Conservation (phyloP, 2,329 filamentous ascomycete species). For the Colletotrichum kahawae region DNA sequence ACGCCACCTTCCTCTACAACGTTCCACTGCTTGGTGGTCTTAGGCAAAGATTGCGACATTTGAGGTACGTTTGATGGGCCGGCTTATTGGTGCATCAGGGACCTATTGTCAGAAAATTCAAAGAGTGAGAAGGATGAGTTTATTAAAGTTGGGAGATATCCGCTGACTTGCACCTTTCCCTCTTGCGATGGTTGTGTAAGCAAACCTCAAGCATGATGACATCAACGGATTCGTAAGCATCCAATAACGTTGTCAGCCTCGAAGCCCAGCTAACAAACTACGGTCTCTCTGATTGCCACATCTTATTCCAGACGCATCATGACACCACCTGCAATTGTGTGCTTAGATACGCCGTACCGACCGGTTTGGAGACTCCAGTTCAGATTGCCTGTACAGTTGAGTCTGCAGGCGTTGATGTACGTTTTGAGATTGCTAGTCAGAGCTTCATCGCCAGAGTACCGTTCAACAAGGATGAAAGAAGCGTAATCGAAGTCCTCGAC, state of each 20-base stretch:
- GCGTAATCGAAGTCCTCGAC: background rate
- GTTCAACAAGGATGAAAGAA: background rate
- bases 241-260: background rate
- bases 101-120: background rate
- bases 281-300: background rate
- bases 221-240: background rate
- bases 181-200: background rate
- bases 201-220: background rate
- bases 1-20: background rate
- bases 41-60: background rate
- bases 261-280: background rate
- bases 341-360: background rate
- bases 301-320: background rate
- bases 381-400: background rate
- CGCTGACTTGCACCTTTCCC: background rate
- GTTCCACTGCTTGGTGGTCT: constrained; percentile 4
- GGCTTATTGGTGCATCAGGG: too few relatives aligned
- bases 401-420: background rate
- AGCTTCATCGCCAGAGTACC: background rate
- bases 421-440: background rate
- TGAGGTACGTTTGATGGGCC: background rate
- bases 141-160: background rate
- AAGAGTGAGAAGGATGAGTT: background rate
- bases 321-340: background rate
- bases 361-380: background rate